These are phyloP conservation scores for Populus alba DNA, from an alignment of 345 rosid genomes.

Conservation along the genomic window DNA sequence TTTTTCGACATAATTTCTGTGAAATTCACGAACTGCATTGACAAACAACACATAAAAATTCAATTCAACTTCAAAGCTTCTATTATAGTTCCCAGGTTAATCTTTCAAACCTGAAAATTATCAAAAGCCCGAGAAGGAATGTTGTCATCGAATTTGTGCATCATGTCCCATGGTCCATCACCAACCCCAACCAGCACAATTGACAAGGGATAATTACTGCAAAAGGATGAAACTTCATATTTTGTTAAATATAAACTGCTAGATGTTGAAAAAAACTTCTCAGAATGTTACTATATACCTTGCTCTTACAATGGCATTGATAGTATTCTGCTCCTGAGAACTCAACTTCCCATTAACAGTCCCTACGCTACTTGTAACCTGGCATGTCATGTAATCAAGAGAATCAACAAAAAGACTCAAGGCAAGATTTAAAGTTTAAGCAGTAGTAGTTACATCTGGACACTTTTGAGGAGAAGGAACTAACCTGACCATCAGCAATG, in stretches of 20 bases:
- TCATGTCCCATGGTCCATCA: conserved; percentile 32
- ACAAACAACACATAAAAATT: not conserved
- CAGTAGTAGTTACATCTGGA: not conserved
- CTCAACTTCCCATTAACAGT: conserved; percentile 8
- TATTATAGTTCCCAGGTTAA: not conserved
- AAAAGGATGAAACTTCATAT: not conserved
- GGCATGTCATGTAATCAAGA: not conserved
- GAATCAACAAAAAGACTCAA: not conserved
- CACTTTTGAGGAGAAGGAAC: not conserved
- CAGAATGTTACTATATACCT: conserved; percentile 1
- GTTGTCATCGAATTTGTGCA: conserved; percentile 22
- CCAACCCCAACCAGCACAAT: conserved; percentile 28
- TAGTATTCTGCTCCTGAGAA: conserved; percentile 22
- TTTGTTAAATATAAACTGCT: not conserved
- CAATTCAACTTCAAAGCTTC: not conserved
- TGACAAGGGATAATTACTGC: conserved; percentile 21
- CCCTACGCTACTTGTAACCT: conserved; percentile 26
- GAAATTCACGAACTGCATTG: conserved; percentile 29
- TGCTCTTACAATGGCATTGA: conserved; percentile 23
- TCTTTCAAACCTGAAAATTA: conserved; percentile 22
- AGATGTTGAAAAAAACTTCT: not conserved
- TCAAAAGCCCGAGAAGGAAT: conserved; percentile 23
- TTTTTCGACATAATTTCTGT: conserved; percentile 20
- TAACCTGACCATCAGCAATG: conserved; percentile 30
- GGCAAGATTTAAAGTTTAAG: not conserved